Evolutionary conservation across 1,139 yeast genomes (phyloP), one percentile per base, ranked within the genome.

Genomic region (Suhomyces choctaworum): DNA sequence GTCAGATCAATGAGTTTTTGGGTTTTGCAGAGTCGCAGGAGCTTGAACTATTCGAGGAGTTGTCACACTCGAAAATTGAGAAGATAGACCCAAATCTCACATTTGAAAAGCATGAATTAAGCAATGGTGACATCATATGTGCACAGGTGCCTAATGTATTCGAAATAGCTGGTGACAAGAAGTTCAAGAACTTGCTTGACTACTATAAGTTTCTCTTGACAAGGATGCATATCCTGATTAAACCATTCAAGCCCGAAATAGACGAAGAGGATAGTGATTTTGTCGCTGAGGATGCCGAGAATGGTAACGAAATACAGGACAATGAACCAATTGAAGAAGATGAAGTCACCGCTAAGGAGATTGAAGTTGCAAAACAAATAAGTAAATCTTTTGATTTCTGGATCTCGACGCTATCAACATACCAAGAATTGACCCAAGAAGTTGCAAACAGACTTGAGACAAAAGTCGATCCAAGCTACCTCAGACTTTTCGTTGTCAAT

Each of bases 101-200:
- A 0, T 76, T 83, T 46, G 78, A 74, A 44, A 74, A 78, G 42
- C 70, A 78, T 24, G 97, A 89, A 52, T 60, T 90, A 24, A 72
- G 73, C 12, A 80, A 75, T 46, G 97, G 97, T 46, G 97, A 89
- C 54, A 84, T 90, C 15, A 59, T 90, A 11, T 70, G 85, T 19
- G 73, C 84, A 34, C 82, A 82, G 39, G 52, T 57, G 1, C 41
- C 55, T 1, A 51, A 60, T 29, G 51, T 48, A 1, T 46, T 47
- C 8, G 47, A 51, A 7, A 45, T 56, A 11, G 51, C 57, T 3
- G 45, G 48, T 5, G 51, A 41, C 15, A 32, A 37, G 16, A 53
- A 42, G 22, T 58, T 59, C 39, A 47, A 44, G 50, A 63, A 66
- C 33, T 70, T 78, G 6, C 62, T 62, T 19, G 75, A 76, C 2